Percentiles rank a stretch among this genome's conserved stretches.
Evolutionary conservation across 331 rosid species (phyloP).

Genomic region (Malus hybrid): DNA sequence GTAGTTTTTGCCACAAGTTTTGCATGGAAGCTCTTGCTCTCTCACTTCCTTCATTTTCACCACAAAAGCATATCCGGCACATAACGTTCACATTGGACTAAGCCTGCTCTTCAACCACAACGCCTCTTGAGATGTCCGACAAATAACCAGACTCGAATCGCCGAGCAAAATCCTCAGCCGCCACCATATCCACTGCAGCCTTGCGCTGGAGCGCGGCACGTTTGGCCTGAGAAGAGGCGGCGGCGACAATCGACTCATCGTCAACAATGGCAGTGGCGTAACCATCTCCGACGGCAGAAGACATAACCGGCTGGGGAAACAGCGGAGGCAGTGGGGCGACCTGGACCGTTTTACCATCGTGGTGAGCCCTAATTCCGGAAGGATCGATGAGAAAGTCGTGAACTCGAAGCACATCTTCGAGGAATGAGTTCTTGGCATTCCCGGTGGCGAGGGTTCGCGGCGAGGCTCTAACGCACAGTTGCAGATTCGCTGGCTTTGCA

Average conservation of each 20-base stretch:
- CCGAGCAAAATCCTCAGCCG: constrained; percentile 89
- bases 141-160: constrained; percentile 75
- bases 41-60: constrained; percentile 85
- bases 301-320: constrained; percentile 11
- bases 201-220: constrained; percentile 72
- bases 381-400: constrained; percentile 55
- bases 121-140: constrained; percentile 47
- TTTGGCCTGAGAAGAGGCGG: constrained; percentile 73
- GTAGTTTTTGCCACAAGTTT: constrained; percentile 87
- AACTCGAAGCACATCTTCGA: constrained; percentile 38
- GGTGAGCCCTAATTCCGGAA: constrained; percentile 42
- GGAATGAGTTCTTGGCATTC: constrained; percentile 34
- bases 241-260: constrained; percentile 36
- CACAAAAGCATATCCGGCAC: constrained; percentile 90
- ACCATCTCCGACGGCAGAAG: constrained; percentile 17
- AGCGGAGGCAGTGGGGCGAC: constrained; percentile 36
- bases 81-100: constrained; percentile 60
- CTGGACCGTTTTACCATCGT: constrained; percentile 41
- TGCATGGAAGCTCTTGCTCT: constrained; percentile 87
- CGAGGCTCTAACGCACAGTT: constrained; percentile 87
- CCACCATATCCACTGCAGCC: constrained; percentile 95
- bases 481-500: constrained; percentile 68
- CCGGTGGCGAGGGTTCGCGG: constrained; percentile 33
- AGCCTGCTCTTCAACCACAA: constrained; percentile 63
- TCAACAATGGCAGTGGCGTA: constrained; percentile 7